Percentiles rank a stretch among this genome's conserved stretches.
Conservation (phyloP, 2,329 filamentous ascomycete genomes). For the Blastomyces silverae region DNA sequence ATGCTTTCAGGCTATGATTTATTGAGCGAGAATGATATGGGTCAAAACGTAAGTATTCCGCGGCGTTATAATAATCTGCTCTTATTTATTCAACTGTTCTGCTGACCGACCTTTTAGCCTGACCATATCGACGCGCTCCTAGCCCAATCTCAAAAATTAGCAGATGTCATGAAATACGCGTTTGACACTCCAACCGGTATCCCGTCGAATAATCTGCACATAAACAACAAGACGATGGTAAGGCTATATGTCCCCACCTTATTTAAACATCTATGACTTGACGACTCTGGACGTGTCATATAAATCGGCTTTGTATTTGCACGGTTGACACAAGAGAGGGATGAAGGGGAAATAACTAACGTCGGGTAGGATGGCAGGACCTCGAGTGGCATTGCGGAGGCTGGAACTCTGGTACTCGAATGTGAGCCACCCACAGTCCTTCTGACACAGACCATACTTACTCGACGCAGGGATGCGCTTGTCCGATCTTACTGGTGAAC, state of each 20-base stretch:
- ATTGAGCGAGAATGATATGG: slow-evolving; percentile 56
- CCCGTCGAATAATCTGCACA: slow-evolving; percentile 61
- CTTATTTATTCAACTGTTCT: neutral
- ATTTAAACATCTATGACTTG: neutral
- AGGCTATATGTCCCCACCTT: neutral
- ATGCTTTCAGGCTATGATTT: slow-evolving; percentile 65
- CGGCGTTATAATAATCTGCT: neutral
- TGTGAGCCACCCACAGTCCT: slow-evolving; percentile 34
- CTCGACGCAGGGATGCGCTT: slow-evolving; percentile 44
- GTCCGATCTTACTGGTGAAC: slow-evolving; percentile 64
- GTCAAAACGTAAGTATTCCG: slow-evolving; percentile 33
- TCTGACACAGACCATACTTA: neutral
- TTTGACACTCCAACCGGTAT: slow-evolving; percentile 72
- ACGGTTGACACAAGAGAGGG: neutral
- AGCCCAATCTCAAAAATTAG: slow-evolving; percentile 60
- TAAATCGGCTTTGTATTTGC: neutral
- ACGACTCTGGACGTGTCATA: neutral
- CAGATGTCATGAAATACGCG: slow-evolving; percentile 65
- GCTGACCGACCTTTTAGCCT: slow-evolving; percentile 12
- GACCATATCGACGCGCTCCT: slow-evolving; percentile 44
- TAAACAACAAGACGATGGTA: slow-evolving; percentile 45
- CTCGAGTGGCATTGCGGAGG: slow-evolving; percentile 66
- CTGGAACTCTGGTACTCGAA: slow-evolving; percentile 73
- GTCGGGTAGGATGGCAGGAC: slow-evolving; percentile 40
- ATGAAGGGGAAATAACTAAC: slow-evolving; percentile 6